Evolutionary conservation across 768 basidiomycete species (phyloP), one percentile per base, ranked within the genome.

Genomic region (Cystobasidium ongulense): DNA sequence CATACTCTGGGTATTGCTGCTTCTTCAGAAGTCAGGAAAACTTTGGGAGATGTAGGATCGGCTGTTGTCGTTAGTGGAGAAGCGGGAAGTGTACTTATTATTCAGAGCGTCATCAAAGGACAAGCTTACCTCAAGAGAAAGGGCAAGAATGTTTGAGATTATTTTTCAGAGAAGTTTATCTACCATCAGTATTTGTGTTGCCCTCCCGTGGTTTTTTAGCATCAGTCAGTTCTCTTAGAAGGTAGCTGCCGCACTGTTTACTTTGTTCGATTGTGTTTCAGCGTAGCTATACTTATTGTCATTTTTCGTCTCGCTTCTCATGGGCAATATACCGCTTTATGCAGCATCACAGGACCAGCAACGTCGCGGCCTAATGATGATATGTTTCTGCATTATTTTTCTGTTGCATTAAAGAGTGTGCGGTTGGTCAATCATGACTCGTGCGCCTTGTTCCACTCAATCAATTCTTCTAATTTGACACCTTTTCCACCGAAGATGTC

Each of bases 401-500:
- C n/a, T n/a, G n/a, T 46, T 46, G 43, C n/a, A 46, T 46, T 46
- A 46, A 13, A 13, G 57, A 11, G 13, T 61, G 17, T 61, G 13
- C 23, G n/a, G 11, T 17, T 23, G 17, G 17, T 35, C 36, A 21
- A 33, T 33, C 13, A 10, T n/a, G 59, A 7, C 17, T 39, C 27
- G 38, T 64, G 36, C 36, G 63, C 35, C 50, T 77, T 73, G 75
- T 83, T 83, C 29, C 81, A 79, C 62, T 75, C 57, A 1, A 84
- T 83, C 4, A 84, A 78, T 61, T 84, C 83, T 21, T 81, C 81
- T 70, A 84, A 84, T 59, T 76, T 79, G 54, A 84, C 84, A 23
- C 80, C 80, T 8, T 53, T 80, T 0, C 84, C 84, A 0, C 84
- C 84, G 73, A 85, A 85, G 35, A 85, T 84, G 73, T 85, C 84